Conservation (phyloP, 139 green algal genomes). For the Astrephomene gubernaculifera region DNA sequence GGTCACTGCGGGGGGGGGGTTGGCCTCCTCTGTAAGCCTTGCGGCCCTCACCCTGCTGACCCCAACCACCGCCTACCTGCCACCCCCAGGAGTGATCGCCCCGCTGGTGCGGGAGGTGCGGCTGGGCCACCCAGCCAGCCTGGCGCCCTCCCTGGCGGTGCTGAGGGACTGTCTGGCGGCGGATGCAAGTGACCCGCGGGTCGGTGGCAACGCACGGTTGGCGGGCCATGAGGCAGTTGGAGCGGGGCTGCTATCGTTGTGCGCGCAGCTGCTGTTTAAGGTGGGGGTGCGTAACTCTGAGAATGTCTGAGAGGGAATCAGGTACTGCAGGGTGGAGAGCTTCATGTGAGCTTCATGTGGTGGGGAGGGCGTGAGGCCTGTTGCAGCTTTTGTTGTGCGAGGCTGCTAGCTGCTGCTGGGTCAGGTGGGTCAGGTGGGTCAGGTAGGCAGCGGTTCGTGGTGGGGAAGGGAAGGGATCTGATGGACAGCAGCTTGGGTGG, state of each 20-base stretch:
- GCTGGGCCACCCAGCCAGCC: not conserved
- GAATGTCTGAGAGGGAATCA: too few relatives aligned
- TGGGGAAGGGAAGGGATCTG: too few relatives aligned
- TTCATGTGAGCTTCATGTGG: too few relatives aligned
- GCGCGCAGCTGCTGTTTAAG: slow-evolving; percentile 31
- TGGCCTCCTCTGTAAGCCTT: not conserved
- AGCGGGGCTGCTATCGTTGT: slow-evolving; percentile 8
- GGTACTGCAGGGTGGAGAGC: too few relatives aligned
- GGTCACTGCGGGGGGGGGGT: not conserved
- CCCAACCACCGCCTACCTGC: not conserved
- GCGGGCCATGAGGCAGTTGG: slow-evolving; percentile 8
- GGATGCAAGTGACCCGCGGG: not conserved
- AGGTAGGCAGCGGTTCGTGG: too few relatives aligned
- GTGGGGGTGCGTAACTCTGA: not conserved
- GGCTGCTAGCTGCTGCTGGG: too few relatives aligned
- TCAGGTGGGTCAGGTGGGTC: too few relatives aligned
- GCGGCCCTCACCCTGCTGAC: not conserved
- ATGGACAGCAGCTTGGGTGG: too few relatives aligned
- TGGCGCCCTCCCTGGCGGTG: not conserved
- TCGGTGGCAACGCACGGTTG: not conserved
- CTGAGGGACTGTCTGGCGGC: not conserved
- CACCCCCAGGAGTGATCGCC: not conserved
- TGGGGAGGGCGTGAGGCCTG: too few relatives aligned
- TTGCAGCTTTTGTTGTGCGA: too few relatives aligned
- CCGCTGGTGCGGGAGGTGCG: slow-evolving; percentile 28